Evolutionary conservation across 2,329 filamentous ascomycete species (phyloP).

Genomic region (Aureobasidium zeae): DNA sequence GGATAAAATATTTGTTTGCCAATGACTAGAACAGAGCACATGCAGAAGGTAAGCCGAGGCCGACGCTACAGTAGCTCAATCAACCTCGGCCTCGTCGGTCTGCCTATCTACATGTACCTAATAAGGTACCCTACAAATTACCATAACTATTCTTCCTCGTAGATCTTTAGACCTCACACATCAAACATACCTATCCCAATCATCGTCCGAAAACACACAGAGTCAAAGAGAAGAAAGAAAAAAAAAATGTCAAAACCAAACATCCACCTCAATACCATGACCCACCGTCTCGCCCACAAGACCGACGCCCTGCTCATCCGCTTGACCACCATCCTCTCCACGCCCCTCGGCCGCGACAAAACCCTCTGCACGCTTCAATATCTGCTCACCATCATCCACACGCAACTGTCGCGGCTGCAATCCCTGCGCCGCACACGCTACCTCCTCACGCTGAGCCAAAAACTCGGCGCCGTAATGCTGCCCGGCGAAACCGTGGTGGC

Average conservation of each 20-base stretch:
- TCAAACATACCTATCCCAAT: too few relatives aligned
- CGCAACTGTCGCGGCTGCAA: conserved; percentile 32
- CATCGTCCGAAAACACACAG: too few relatives aligned
- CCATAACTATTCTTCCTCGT: too few relatives aligned
- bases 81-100: too few relatives aligned
- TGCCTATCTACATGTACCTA: too few relatives aligned
- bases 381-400: conserved; percentile 34
- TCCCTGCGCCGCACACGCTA: conserved; percentile 28
- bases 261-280: conserved; percentile 4
- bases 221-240: too few relatives aligned
- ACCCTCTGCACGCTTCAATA: conserved; percentile 37
- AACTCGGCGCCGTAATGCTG: conserved; percentile 31
- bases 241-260: neutral
- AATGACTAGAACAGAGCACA: too few relatives aligned
- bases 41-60: too few relatives aligned
- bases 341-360: conserved; percentile 32
- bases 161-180: too few relatives aligned
- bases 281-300: conserved; percentile 18
- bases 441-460: conserved; percentile 30
- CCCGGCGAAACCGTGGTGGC: conserved; percentile 36
- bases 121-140: too few relatives aligned
- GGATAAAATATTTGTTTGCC: too few relatives aligned
- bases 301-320: conserved; percentile 29
- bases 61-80: too few relatives aligned
- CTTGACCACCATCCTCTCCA: conserved; percentile 32